Evolutionary conservation across 2,329 filamentous ascomycete genomes (phyloP).

Genomic region (Myriosclerotinia curreyana): DNA sequence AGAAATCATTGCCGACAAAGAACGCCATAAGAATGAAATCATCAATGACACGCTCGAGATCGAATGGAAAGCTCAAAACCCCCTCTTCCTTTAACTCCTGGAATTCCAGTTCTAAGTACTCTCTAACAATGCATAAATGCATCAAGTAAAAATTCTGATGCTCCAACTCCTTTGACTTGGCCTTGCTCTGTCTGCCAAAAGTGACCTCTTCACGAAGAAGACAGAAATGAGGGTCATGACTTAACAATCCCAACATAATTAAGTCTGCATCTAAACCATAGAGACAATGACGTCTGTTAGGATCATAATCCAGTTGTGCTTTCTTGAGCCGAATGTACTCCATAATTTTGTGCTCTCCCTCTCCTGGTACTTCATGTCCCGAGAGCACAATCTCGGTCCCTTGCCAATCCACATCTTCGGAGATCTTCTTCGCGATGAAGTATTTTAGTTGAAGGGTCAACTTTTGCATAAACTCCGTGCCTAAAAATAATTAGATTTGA

Average conservation of each 20-base stretch:
- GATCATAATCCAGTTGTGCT: slow-evolving; percentile 87
- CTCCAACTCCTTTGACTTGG: slow-evolving; percentile 92
- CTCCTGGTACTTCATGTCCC: slow-evolving; percentile 94
- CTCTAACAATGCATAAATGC: slow-evolving; percentile 94
- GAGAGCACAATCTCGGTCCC: slow-evolving; percentile 93
- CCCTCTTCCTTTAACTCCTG: slow-evolving; percentile 80
- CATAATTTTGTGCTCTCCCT: slow-evolving; percentile 99
- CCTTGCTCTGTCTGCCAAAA: slow-evolving; percentile 82
- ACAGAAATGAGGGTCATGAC: slow-evolving; percentile 98
- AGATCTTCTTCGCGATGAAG: slow-evolving; percentile 98
- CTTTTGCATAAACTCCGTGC: slow-evolving; percentile 95
- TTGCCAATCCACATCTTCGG: slow-evolving; percentile 96
- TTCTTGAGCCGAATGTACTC: slow-evolving; percentile 98
- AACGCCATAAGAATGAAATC: slow-evolving; percentile 99
- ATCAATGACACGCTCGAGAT: slow-evolving; percentile 95
- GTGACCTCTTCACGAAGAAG: slow-evolving; percentile 96
- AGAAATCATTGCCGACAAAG: slow-evolving; percentile 98
- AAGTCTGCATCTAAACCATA: slow-evolving; percentile 97
- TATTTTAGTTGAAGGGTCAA: slow-evolving; percentile 92
- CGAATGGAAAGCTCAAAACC: slow-evolving; percentile 72
- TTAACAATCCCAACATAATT: slow-evolving; percentile 96
- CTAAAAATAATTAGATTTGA: slow-evolving; percentile 41
- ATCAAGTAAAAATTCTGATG: slow-evolving; percentile 98
- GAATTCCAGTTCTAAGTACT: slow-evolving; percentile 96
- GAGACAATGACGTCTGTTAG: slow-evolving; percentile 92